Evolutionary conservation across 2,329 filamentous ascomycete species (phyloP), one percentile per base, ranked within the genome.

Genomic region (Pseudocercospora fuligena): DNA sequence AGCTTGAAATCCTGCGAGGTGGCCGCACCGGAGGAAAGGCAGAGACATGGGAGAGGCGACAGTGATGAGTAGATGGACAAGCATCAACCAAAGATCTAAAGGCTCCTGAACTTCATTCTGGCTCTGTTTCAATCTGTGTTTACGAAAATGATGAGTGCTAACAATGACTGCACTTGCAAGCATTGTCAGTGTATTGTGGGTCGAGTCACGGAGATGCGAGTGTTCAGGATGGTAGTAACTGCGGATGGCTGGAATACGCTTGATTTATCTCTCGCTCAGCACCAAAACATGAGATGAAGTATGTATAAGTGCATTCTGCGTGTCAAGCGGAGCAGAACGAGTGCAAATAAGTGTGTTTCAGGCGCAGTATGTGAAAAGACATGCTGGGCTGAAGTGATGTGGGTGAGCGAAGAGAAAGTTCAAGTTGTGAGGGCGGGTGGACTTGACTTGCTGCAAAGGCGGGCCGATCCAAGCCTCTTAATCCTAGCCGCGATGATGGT

Each of bases 261-360:
- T 6, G 43, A 61, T 31, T 31, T 40, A 27, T 33, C 8, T 14
- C 9, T 51, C 9, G 5, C 1, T 3, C 1, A 14, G 19, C 5
- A 5, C 12, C 46, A 0, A 23, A 51, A 51, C 8, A 25, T 51
- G 21, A 21, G 16, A 0, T 14, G 23, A 14, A 14, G 12, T 19
- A 14, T 5, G 14, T 4, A n/a, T 11, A 12, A 46, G 4, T 27
- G 23, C 16, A 62, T 53, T 53, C 16, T n/a, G 25, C 36, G 19
- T 23, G 21, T 56, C 40, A 16, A 19, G 49, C 7, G 33, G 69
- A 69, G 56, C 67, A 54, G 19, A 75, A 75, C 60, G 72, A 74
- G 69, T 67, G 40, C 70, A 70, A 72, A 75, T 43, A 74, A 61
- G 56, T 68, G 51, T 19, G 54, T 64, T 23, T 19, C 19, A 12